These are phyloP conservation scores for Rhizophagus prolifer DNA, from an alignment of 192 early-diverging fungal species.

Conservation along the genomic window DNA sequence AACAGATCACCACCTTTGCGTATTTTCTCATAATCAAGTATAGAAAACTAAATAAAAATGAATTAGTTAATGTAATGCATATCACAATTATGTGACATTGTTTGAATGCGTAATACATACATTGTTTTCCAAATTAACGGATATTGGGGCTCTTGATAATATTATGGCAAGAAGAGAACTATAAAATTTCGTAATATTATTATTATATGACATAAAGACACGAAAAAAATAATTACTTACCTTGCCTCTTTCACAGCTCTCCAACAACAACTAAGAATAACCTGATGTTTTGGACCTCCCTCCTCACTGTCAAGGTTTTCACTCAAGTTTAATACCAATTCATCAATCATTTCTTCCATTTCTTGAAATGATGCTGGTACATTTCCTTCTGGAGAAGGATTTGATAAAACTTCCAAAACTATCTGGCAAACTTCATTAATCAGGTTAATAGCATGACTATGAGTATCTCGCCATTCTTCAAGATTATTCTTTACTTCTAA, in stretches of 20 bases:
- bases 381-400: constrained; percentile 88
- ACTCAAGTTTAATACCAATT: constrained; percentile 39
- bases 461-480: constrained; percentile 51
- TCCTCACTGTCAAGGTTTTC: neutral
- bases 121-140: constrained; percentile 24
- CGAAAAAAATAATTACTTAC: neutral
- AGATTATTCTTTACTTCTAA: constrained; percentile 43
- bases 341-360: constrained; percentile 58
- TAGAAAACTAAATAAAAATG: constrained; percentile 20
- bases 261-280: constrained; percentile 90
- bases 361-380: constrained; percentile 77
- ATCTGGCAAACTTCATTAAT: constrained; percentile 57
- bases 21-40: constrained; percentile 20
- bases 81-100: neutral
- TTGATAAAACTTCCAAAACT: constrained; percentile 70
- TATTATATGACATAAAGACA: neutral
- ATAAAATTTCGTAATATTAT: constrained; percentile 13
- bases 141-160: constrained; percentile 45
- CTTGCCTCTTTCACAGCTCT: constrained; percentile 88
- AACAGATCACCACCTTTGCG: constrained; percentile 53
- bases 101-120: neutral
- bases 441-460: constrained; percentile 45
- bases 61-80: neutral
- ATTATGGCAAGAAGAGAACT: constrained; percentile 51
- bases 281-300: constrained; percentile 70